Evolutionary conservation across 2,329 filamentous ascomycete genomes (phyloP).

Genomic region (Hymenoscyphus linearis): DNA sequence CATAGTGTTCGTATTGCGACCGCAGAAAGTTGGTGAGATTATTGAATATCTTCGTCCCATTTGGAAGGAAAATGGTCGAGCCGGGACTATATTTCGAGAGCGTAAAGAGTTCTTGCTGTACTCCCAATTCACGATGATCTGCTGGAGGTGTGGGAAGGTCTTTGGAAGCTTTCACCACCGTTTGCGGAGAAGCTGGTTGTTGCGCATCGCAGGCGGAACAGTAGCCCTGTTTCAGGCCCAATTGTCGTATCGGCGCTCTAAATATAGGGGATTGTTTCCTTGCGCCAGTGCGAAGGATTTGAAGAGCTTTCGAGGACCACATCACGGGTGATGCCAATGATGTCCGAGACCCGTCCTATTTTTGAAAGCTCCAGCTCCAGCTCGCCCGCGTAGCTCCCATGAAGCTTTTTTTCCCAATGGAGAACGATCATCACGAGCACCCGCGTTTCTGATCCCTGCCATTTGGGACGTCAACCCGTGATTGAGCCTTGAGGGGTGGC

Average conservation of each 20-base stretch:
- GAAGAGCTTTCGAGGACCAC: constrained; percentile 29
- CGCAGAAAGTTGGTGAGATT: constrained; percentile 76
- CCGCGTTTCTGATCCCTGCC: constrained; percentile 15
- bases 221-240: constrained; percentile 24
- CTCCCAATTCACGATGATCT: constrained; percentile 56
- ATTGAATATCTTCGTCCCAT: constrained; percentile 78
- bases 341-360: not conserved
- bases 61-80: constrained; percentile 77
- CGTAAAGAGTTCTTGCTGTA: constrained; percentile 71
- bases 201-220: constrained; percentile 28
- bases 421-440: constrained; percentile 8
- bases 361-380: not conserved
- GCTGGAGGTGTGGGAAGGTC: constrained; percentile 22
- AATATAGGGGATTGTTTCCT: constrained; percentile 8
- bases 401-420: constrained; percentile 9
- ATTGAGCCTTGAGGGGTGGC: too few species aligned
- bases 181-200: constrained; percentile 5
- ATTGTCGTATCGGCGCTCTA: constrained; percentile 4
- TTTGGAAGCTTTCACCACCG: constrained; percentile 12
- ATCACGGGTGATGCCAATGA: constrained; percentile 19
- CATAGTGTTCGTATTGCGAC: constrained; percentile 77
- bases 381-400: too few species aligned
- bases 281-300: constrained; percentile 17
- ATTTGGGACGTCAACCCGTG: constrained; percentile 2
- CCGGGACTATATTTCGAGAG: constrained; percentile 77